Conservation (phyloP, 2,329 filamentous ascomycete genomes). For the Exophiala sp. region DNA sequence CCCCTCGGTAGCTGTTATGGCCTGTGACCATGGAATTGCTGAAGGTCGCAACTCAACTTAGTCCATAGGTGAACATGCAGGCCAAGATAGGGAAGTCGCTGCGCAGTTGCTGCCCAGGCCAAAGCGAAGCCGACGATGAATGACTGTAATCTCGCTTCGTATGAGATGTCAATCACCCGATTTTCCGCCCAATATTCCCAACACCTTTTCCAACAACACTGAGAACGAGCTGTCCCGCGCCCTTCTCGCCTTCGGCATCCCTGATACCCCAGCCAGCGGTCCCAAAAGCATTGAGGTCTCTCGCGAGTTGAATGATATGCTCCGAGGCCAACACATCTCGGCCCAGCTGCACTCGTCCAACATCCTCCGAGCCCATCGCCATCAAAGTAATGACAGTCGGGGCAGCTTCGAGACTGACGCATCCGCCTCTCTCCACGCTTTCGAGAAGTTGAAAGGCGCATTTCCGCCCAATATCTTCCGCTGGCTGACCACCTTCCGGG, state of each 20-base stretch:
- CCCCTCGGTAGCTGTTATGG: too few species aligned
- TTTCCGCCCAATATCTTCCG: conserved; percentile 82
- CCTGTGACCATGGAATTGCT: too few species aligned
- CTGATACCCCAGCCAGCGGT: conserved; percentile 85
- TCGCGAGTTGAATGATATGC: conserved; percentile 69
- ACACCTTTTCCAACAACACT: conserved; percentile 90
- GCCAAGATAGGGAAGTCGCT: too few species aligned
- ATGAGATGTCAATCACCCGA: conserved; percentile 47
- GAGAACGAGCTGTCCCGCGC: conserved; percentile 65
- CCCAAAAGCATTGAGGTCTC: conserved; percentile 84
- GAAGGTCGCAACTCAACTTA: too few species aligned
- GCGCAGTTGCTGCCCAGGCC: too few species aligned
- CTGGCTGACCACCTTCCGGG: conserved; percentile 70
- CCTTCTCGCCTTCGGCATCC: conserved; percentile 60
- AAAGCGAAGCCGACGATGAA: too few species aligned
- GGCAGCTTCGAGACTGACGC: conserved; percentile 65
- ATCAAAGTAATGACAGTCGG: conserved; percentile 77
- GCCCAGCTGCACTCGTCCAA: conserved; percentile 76
- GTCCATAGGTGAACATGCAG: too few species aligned
- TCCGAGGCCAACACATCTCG: conserved; percentile 76
- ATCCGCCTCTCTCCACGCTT: conserved; percentile 73
- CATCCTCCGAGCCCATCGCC: conserved; percentile 97
- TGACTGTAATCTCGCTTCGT: not conserved
- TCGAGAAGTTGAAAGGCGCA: conserved; percentile 89
- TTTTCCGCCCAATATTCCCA: conserved; percentile 90